Evolutionary conservation across 805 yeast genomes (phyloP), one percentile per base, ranked within the genome.

Genomic region (Schizosaccharomyces osmophilus): DNA sequence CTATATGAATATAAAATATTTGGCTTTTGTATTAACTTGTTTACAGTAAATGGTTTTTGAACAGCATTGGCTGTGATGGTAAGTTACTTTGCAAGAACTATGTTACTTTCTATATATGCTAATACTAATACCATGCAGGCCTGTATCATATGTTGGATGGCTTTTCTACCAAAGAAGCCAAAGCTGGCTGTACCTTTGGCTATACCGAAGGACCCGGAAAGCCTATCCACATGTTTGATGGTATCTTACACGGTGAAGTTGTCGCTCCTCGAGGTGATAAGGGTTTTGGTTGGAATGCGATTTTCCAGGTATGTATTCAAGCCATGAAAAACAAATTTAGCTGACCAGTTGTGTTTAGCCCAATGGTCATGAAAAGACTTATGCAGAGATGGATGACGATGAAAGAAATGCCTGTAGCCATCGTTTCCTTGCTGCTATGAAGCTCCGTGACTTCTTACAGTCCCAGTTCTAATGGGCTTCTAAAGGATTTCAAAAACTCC

Each of bases 271-370:
- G 94, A 63, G 97, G 97, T 1, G 86, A 86, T 5, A 78, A 81
- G 15, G 77, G 79, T 63, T 93, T 93, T 70, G 99, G 99, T 1
- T 93, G 95, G 95, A 97, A 93, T 73, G 82, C 96, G 6, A 61
- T 54, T 51, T 60, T 54, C 54, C 31, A 51, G 57, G 57, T 51
- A 51, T 2, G 57, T 29, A 13, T 13, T 13, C 2, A 42, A 15
- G 29, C 4, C 1, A 31, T 31, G 6, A 2, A 43, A 6, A 17
- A 19, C 1, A 26, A 3, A 15, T 55, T 62, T 22, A 32, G 48
- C 13, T 61, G 26, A 48, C 43, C 8, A 15, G 9, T 19, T 15
- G n/a, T 29, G 32, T 29, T 51, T 73, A 24, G 61, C 61, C 61
- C 17, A 43, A 43, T 4, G 61, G 61, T n/a, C 26, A 22, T n/a